Evolutionary conservation across 140 eudicot genomes (phyloP), one percentile per base, ranked within the genome.

Genomic region (Ambrosia hybrid): DNA sequence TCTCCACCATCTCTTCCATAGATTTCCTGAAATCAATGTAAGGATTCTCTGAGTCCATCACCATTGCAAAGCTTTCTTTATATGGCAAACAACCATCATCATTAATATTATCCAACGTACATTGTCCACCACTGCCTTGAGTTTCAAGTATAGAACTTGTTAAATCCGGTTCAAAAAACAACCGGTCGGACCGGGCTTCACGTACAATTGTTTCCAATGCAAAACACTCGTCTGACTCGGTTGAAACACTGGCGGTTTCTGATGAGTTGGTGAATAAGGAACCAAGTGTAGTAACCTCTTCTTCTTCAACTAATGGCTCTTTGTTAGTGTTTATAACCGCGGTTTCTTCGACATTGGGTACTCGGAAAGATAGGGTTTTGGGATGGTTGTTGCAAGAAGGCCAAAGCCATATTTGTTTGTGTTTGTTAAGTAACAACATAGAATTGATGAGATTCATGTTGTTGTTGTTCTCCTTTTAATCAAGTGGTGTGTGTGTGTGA

Each of bases 1-100:
- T 74, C 84, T 86, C 89, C 85, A 91, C 94, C 98, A 92, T 92
- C 69, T 92, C 98, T 66, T 75, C 74, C 98, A 92, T 92, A 14
- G 98, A 92, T 14, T 72, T 83, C 90, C 81, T 89, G 82, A 92
- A 92, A 80, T 92, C 98, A 39, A 9, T 9, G 9, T 89, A 89
- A 6, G 96, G 96, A 70, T 92, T 82, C 4, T 73, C 84, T 1
- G 96, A 89, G 5, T 92, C 96, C 90, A 92, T 65, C 10, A 81
- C 94, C 68, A 86, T 49, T 49, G 70, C 85, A 60, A 89, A 87
- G 37, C 96, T 83, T 73, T 83, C 85, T 64, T 81, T 67, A 53
- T 79, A 79, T 36, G 85, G 83, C 62, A 72, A 8, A 49, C 2
- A 67, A 21, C 13, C 71, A 6, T 36, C 71, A 41, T 33, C 15